phyloP scores from a whole-genome alignment of 495 filamentous ascomycete genomes.

The Penicillium bovifimosum region DNA sequence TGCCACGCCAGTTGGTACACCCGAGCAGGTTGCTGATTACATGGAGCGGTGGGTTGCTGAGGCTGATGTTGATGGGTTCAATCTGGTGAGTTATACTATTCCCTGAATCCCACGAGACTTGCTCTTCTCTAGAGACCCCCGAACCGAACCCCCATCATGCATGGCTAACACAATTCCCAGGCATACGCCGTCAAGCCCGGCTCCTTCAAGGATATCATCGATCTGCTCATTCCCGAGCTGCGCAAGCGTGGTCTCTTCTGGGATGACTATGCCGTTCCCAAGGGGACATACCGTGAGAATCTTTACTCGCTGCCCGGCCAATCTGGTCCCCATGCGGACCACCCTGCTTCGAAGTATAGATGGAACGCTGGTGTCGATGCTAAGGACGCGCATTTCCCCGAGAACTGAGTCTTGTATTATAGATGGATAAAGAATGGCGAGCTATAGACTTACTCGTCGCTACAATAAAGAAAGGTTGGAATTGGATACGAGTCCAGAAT shows the following conservation, averaged over 20 bases:
- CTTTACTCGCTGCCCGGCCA: slow-evolving; percentile 37
- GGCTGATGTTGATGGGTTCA: slow-evolving; percentile 61
- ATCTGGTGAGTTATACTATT: slow-evolving; percentile 35
- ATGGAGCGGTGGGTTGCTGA: slow-evolving; percentile 58
- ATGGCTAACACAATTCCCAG: slow-evolving; percentile 21
- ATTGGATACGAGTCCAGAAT: background rate
- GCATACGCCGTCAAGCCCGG: slow-evolving; percentile 57
- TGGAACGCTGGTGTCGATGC: slow-evolving; percentile 45
- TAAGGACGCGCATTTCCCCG: slow-evolving; percentile 17
- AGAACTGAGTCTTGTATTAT: slow-evolving; percentile 5
- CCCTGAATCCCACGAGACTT: too few species aligned
- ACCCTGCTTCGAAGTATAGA: slow-evolving; percentile 46
- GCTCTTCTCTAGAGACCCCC: too few species aligned
- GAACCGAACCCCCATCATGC: too few species aligned
- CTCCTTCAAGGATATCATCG: slow-evolving; percentile 59
- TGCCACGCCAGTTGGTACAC: slow-evolving; percentile 49
- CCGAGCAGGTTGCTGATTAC: slow-evolving; percentile 52
- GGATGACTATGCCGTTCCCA: slow-evolving; percentile 41
- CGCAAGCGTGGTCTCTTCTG: slow-evolving; percentile 45
- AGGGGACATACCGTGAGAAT: slow-evolving; percentile 48
- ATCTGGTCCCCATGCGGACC: slow-evolving; percentile 39
- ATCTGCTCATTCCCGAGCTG: slow-evolving; percentile 43
- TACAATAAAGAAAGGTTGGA: background rate
- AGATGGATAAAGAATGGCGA: background rate
- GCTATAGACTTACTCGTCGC: background rate